phyloP scores from a whole-genome alignment of 768 basidiomycete genomes.

The Xerocomus spinulosus region DNA sequence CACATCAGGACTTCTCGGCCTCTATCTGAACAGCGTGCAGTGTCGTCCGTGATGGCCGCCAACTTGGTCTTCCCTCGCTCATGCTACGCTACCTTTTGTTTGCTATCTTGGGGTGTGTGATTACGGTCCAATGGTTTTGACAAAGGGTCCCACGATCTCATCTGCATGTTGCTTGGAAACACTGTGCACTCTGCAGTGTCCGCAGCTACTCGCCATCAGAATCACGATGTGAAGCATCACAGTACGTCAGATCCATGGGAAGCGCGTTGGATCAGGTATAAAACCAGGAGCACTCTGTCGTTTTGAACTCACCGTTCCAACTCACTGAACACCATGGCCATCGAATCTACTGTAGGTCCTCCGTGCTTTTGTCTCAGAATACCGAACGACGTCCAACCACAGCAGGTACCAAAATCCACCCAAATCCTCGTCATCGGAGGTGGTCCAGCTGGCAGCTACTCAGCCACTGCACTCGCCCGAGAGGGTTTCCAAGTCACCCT shows the following conservation, averaged over 20 bases:
- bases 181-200: not conserved
- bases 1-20: not conserved
- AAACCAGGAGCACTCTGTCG: not conserved
- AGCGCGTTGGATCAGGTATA: not conserved
- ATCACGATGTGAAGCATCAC: not conserved
- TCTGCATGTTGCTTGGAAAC: not conserved
- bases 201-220: not conserved
- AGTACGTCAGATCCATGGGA: not conserved
- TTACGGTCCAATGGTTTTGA: not conserved
- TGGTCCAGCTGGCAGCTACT: slow-evolving; percentile 1
- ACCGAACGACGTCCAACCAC: not conserved
- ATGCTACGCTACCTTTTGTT: not conserved
- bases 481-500: not conserved
- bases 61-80: not conserved
- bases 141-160: not conserved
- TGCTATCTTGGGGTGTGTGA: not conserved
- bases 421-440: slow-evolving; percentile 1
- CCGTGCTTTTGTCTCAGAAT: not conserved
- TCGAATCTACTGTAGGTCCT: not conserved
- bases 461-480: not conserved
- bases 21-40: not conserved
- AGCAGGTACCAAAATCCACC: not conserved
- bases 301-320: not conserved
- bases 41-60: not conserved
- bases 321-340: not conserved